Base-by-base conservation (phyloP, 768 basidiomycete species). In the Boletales sp. region DNA sequence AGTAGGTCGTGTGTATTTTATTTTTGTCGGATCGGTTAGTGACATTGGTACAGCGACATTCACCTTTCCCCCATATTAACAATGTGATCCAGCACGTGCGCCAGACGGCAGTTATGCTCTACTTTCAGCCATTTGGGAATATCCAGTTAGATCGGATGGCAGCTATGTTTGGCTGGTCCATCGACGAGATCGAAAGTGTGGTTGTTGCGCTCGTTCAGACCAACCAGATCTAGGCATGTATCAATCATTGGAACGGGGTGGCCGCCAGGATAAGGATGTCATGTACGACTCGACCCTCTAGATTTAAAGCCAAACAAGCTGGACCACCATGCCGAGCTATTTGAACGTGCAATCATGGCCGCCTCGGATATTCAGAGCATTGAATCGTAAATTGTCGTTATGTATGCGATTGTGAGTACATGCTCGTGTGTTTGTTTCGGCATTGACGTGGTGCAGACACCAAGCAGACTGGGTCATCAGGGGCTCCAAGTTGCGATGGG, bases 161-260 rank as follows among this genome's bases (percentile, higher is more conserved):
- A 33, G 65, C 70, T 2, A 90, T 92, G 11, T 95, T 97, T 60
- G 94, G 93, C 3, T 86, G 88, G 83, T 74, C 76, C 0, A 70
- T 88, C 8, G 81, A 82, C 4, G 80, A 86, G 52, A 81, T 90
- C 28, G 84, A 90, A 65, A 69, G 70, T 35, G 80, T 87, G 50
- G 83, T 96, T 17, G 87, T 94, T 14, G 67, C 70, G 18, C 77
- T 97, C 34, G 92, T 97, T 49, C 84, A 86, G 63, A 72, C 74
- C 1, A 87, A 90, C 1, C 75, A 80, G 42, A 89, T 97, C 53
- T 79, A 86, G 58, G 94, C 83, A 3, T 76, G 91, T 9, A 84
- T 96, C 15, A 93, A 97, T 64, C 86, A 88, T 60, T 86, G 88
- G 66, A 91, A 93, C 69, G 92, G 90, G 78, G 90, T 86, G 42